Evolutionary conservation across 2,329 filamentous ascomycete species (phyloP).

Genomic region (Aspergillus vadensis): DNA sequence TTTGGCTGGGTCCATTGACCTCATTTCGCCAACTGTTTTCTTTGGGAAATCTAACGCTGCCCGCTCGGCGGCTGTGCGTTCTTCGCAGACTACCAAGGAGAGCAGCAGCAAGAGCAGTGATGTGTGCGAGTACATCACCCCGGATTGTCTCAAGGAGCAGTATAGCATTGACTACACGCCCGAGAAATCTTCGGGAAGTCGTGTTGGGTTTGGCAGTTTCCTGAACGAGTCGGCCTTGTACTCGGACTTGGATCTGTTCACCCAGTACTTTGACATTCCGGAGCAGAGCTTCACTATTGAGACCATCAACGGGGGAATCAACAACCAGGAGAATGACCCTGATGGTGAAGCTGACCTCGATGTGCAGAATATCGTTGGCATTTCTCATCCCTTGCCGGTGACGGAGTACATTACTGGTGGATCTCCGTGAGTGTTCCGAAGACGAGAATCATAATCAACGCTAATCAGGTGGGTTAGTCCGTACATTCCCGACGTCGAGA

Average conservation of each 20-base stretch:
- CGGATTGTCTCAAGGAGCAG: slow-evolving; percentile 50
- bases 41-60: slow-evolving; percentile 2
- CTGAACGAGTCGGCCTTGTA: slow-evolving; percentile 54
- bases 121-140: slow-evolving; percentile 40
- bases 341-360: slow-evolving; percentile 60
- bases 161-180: slow-evolving; percentile 55
- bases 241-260: slow-evolving; percentile 49
- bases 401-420: slow-evolving; percentile 6
- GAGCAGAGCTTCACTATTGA: slow-evolving; percentile 37
- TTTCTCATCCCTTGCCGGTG: slow-evolving; percentile 58
- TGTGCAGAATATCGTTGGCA: slow-evolving; percentile 59
- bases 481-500: slow-evolving; percentile 52
- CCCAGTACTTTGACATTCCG: slow-evolving; percentile 46
- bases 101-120: slow-evolving; percentile 20
- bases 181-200: slow-evolving; percentile 49
- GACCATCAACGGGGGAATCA: slow-evolving; percentile 44
- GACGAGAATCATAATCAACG: background rate
- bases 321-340: slow-evolving; percentile 49
- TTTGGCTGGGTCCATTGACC: background rate
- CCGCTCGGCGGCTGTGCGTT: background rate
- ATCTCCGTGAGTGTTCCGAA: background rate
- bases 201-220: slow-evolving; percentile 56
- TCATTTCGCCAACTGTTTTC: slow-evolving; percentile 9
- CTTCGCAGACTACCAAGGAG: background rate
- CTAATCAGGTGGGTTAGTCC: slow-evolving; percentile 31